These are phyloP conservation scores for Rhazya stricta DNA, from an alignment of 257 asterid species.

Conservation along the genomic window DNA sequence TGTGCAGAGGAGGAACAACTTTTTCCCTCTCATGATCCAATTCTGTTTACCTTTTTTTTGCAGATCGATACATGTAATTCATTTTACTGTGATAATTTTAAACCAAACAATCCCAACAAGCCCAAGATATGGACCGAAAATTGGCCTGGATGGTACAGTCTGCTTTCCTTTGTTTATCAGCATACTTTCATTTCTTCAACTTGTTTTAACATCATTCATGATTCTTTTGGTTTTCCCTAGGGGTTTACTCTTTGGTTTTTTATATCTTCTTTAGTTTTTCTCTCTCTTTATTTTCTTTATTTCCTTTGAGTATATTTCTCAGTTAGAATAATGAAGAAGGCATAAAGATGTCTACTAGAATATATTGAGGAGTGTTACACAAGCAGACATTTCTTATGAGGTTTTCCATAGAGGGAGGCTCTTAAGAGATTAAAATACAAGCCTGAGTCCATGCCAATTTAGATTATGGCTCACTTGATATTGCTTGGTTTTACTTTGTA, in stretches of 20 bases:
- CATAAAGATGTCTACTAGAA: neutral
- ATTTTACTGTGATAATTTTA: constrained; percentile 79
- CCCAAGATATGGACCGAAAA: constrained; percentile 96
- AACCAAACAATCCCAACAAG: constrained; percentile 65
- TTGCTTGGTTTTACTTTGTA: neutral
- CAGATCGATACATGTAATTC: constrained; percentile 93
- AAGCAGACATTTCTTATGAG: no score
- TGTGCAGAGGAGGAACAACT: neutral
- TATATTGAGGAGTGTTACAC: no score
- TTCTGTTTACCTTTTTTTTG: neutral
- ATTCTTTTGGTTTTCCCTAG: neutral
- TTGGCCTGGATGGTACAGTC: constrained; percentile 94
- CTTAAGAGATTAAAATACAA: no score
- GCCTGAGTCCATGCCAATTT: neutral
- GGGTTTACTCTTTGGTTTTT: neutral
- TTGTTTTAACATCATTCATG: neutral
- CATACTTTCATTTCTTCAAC: neutral
- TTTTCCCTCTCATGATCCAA: neutral
- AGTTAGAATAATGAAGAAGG: neutral
- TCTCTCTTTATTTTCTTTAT: neutral
- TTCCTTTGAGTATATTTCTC: neutral
- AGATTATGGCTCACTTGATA: neutral
- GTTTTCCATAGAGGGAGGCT: no score
- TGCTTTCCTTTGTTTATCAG: neutral
- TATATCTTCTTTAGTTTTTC: neutral